Conservation (phyloP, 2,329 filamentous ascomycete genomes). For the Colletotrichum godetiae region DNA sequence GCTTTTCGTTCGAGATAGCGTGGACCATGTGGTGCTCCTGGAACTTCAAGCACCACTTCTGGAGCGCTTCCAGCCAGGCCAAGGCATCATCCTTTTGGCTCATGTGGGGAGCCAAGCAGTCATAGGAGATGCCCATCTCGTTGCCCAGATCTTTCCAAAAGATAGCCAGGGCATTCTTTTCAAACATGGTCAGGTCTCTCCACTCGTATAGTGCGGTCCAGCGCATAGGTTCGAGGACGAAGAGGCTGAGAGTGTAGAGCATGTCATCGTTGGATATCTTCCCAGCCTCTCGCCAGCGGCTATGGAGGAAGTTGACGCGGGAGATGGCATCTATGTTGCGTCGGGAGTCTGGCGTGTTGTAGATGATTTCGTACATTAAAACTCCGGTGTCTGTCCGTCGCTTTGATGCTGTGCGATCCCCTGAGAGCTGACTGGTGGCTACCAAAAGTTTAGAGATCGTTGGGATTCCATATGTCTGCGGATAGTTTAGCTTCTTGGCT, state of each 20-base stretch:
- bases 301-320: constrained; percentile 74
- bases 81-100: constrained; percentile 58
- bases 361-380: constrained; percentile 60
- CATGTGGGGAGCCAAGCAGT: constrained; percentile 51
- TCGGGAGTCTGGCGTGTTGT: constrained; percentile 53
- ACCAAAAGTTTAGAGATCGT: constrained; percentile 61
- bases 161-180: constrained; percentile 65
- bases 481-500: not conserved
- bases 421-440: constrained; percentile 58
- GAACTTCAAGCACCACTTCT: constrained; percentile 61
- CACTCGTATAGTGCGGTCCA: constrained; percentile 69
- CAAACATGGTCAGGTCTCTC: constrained; percentile 64
- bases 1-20: constrained; percentile 18
- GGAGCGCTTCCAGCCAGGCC: constrained; percentile 63
- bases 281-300: constrained; percentile 64
- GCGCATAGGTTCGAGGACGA: constrained; percentile 64
- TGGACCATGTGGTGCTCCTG: constrained; percentile 60
- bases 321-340: constrained; percentile 64
- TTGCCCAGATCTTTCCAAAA: constrained; percentile 70
- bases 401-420: constrained; percentile 58
- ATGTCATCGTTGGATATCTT: constrained; percentile 72
- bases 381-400: constrained; percentile 63
- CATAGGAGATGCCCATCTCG: constrained; percentile 63
- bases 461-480: constrained; percentile 62
- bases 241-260: constrained; percentile 72